A percentile compares a stretch with the other conserved stretches of the same genome.
Evolutionary conservation across 768 basidiomycete species (phyloP).

Genomic region (Gloeostereum incarnatum): DNA sequence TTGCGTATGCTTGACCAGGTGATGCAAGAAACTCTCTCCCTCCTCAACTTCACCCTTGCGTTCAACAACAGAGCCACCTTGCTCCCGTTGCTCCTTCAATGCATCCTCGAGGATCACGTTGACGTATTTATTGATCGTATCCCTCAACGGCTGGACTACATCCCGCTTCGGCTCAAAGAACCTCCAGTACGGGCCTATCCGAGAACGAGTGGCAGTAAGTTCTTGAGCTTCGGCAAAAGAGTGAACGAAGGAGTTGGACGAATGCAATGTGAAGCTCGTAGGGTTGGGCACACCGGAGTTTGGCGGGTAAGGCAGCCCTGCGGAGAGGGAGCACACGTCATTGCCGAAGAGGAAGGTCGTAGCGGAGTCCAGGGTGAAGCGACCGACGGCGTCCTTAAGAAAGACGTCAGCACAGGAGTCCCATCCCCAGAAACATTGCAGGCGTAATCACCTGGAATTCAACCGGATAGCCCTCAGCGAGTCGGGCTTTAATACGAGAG

Average conservation of each 20-base stretch:
- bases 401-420: background rate
- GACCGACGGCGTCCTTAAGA: slow-evolving; percentile 36
- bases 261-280: slow-evolving; percentile 15
- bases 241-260: slow-evolving; percentile 30
- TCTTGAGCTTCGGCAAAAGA: slow-evolving; percentile 44
- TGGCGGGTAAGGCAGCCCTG: slow-evolving; percentile 37
- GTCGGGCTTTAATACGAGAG: slow-evolving; percentile 28
- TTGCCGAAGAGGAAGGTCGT: slow-evolving; percentile 49
- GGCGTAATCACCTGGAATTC: slow-evolving; percentile 38
- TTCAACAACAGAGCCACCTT: slow-evolving; percentile 1
- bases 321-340: slow-evolving; percentile 34
- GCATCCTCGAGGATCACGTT: slow-evolving; percentile 44
- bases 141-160: slow-evolving; percentile 32
- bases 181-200: slow-evolving; percentile 38
- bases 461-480: slow-evolving; percentile 37
- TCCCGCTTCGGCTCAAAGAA: slow-evolving; percentile 44
- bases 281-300: slow-evolving; percentile 13
- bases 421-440: background rate
- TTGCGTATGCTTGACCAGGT: slow-evolving; percentile 44
- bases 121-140: slow-evolving; percentile 38
- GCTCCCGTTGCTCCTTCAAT: slow-evolving; percentile 24
- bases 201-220: slow-evolving; percentile 24
- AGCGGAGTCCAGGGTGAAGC: slow-evolving; percentile 53
- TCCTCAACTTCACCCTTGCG: slow-evolving; percentile 21
- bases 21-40: slow-evolving; percentile 38